phyloP scores from a whole-genome alignment of 768 basidiomycete species.

The Leccinum uliginosum region DNA sequence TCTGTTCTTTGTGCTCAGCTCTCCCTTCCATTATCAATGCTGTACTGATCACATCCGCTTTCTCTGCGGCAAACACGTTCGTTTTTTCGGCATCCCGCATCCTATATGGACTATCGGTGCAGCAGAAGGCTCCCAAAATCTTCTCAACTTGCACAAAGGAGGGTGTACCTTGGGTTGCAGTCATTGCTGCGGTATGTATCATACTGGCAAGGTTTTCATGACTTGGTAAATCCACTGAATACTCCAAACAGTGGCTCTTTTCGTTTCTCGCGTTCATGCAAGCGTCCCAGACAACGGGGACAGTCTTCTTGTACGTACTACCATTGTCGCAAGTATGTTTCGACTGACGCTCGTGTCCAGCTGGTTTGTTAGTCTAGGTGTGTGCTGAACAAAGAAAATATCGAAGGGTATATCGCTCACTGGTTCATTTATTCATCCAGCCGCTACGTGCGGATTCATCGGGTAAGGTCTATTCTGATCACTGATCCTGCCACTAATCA shows the following conservation, averaged over 20 bases:
- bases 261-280: slow-evolving; percentile 61
- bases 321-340: slow-evolving; percentile 4
- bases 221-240: slow-evolving; percentile 10
- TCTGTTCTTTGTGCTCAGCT: slow-evolving; percentile 24
- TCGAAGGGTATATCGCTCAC: neutral
- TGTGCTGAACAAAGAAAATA: slow-evolving; percentile 4
- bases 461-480: slow-evolving; percentile 6
- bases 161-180: slow-evolving; percentile 46
- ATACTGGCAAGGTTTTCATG: neutral
- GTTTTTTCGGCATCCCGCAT: slow-evolving; percentile 36
- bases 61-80: slow-evolving; percentile 64
- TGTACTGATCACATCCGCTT: slow-evolving; percentile 63
- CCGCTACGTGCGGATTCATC: slow-evolving; percentile 64
- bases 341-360: slow-evolving; percentile 30
- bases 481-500: slow-evolving; percentile 34
- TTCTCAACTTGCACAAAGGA: slow-evolving; percentile 43
- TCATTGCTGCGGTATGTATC: slow-evolving; percentile 26
- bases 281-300: slow-evolving; percentile 47
- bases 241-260: slow-evolving; percentile 31
- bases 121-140: slow-evolving; percentile 47
- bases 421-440: neutral
- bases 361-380: slow-evolving; percentile 67
- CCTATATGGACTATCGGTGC: slow-evolving; percentile 42
- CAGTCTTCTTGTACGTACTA: slow-evolving; percentile 25
- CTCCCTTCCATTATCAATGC: slow-evolving; percentile 73